Base-by-base conservation (phyloP, 352 stramenopile species). In the Globisporangium parvum region DNA sequence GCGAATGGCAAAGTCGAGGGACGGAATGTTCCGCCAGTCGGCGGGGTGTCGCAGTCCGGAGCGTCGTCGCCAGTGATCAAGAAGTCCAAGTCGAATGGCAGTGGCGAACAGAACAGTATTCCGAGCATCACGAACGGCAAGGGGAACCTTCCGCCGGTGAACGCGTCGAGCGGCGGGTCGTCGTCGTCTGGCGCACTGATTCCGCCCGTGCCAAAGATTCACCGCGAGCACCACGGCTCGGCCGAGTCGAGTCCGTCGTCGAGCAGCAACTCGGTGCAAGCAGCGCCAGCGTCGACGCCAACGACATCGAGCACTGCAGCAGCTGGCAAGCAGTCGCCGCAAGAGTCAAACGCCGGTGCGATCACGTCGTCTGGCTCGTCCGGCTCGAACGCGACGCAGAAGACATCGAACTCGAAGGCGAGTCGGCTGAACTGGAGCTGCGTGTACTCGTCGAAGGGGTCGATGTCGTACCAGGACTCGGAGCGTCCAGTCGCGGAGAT, bases 401-500 rank as follows among this genome's bases (percentile, higher is more conserved):
- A 91, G 66, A 88, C 70, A 45, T 85, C 76, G 20, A 87, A 79
- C 63, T 85, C 71, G 18, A 93, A 93, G 65, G 79, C 79, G 17
- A 91, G 80, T 54, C 85, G 86, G 52, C 74, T 91, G 0, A 92
- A 94, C 65, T 94, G 84, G 84, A 90, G 81, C 57, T 88, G 80
- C 40, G 77, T 87, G 47, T 94, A 94, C 66, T 86, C 77, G 24
- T 81, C 73, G 49, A 88, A 81, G 59, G 69, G 70, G 2, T 85
- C 74, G 50, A 77, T 82, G 57, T 73, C 75, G 44, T 90, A 85
- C 53, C 71, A 83, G 28, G 84, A 94, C 45, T 85, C 78, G 46
- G 84, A 94, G 59, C 80, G 84, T n/a, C 84, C 84, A 0, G 77
- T 72, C 6, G 81, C 83, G 4, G 84, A 94, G 62, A 88, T 94